Evolutionary conservation across 2,329 filamentous ascomycete species (phyloP).

Genomic region (Aspergillus spinulosporus): DNA sequence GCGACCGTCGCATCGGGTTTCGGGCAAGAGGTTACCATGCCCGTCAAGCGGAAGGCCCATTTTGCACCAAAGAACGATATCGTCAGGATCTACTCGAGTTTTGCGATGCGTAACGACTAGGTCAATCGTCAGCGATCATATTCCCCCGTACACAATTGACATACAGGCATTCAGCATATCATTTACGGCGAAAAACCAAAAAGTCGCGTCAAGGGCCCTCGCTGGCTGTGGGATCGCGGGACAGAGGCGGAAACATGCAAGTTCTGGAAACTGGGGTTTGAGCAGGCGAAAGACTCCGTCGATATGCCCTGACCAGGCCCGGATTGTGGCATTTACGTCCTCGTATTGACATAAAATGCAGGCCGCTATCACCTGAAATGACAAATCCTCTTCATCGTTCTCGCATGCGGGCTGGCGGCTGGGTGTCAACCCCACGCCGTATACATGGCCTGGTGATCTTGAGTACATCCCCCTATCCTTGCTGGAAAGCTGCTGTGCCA

Average conservation of each 20-base stretch:
- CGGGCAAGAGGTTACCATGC: background rate
- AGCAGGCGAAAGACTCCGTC: conserved; percentile 18
- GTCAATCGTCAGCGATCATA: background rate
- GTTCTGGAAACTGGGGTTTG: conserved; percentile 8
- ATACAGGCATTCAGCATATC: conserved; percentile 21
- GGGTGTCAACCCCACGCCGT: background rate
- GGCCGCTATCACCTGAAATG: conserved; percentile 8
- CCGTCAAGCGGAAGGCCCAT: conserved; percentile 9
- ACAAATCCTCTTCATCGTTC: background rate
- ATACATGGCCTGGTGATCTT: conserved; percentile 13
- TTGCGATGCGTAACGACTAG: conserved; percentile 1
- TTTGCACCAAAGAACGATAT: conserved; percentile 4
- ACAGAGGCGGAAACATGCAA: background rate
- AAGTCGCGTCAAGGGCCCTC: conserved; percentile 12
- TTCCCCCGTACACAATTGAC: background rate
- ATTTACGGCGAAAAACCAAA: conserved; percentile 22
- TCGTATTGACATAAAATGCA: conserved; percentile 23
- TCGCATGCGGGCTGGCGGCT: background rate
- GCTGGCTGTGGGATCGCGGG: background rate
- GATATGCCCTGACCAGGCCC: conserved; percentile 21
- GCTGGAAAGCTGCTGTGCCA: conserved; percentile 18
- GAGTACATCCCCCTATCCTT: background rate
- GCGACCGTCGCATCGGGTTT: no score
- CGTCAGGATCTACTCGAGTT: conserved; percentile 4
- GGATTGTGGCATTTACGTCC: conserved; percentile 19